phyloP scores from a whole-genome alignment of 192 early-diverging fungal species.

The Entophlyctis luteolus region DNA sequence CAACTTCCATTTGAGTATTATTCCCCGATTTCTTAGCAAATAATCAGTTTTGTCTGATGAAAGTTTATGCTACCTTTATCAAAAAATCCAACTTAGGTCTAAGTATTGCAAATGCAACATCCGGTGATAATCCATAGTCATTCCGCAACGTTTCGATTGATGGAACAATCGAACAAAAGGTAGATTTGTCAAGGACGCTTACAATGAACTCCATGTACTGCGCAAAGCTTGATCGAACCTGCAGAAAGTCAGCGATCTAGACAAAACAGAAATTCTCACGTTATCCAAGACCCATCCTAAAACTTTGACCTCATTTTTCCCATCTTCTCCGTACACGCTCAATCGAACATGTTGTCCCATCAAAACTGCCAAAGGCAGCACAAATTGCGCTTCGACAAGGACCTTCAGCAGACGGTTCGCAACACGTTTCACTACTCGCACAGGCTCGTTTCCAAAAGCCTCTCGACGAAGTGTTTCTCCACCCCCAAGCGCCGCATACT shows the following conservation, averaged over 20 bases:
- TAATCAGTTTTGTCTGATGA: background rate
- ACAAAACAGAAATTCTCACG: slow-evolving; percentile 21
- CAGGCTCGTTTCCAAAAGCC: slow-evolving; percentile 46
- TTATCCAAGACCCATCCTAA: slow-evolving; percentile 59
- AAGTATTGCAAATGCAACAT: slow-evolving; percentile 61
- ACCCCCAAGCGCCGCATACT: slow-evolving; percentile 63
- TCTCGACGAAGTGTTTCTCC: slow-evolving; percentile 59
- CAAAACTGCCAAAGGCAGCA: slow-evolving; percentile 51
- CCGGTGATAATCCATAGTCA: slow-evolving; percentile 57
- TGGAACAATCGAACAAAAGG: slow-evolving; percentile 48
- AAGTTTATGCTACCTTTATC: slow-evolving; percentile 34
- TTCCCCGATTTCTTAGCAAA: background rate
- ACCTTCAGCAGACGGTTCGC: slow-evolving; percentile 53
- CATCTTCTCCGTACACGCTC: slow-evolving; percentile 34
- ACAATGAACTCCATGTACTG: slow-evolving; percentile 67
- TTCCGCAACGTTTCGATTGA: slow-evolving; percentile 41
- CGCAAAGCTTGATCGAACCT: slow-evolving; percentile 53
- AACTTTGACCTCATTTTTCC: slow-evolving; percentile 53
- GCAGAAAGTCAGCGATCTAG: background rate
- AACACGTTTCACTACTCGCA: slow-evolving; percentile 47
- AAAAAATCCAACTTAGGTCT: slow-evolving; percentile 54
- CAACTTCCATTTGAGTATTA: slow-evolving; percentile 43
- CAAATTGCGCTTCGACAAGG: slow-evolving; percentile 52
- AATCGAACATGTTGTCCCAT: slow-evolving; percentile 60
- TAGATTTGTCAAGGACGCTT: slow-evolving; percentile 45